These are phyloP conservation scores for Trichoderma citrinoviride DNA, from an alignment of 2,329 filamentous ascomycete genomes.

Conservation along the genomic window DNA sequence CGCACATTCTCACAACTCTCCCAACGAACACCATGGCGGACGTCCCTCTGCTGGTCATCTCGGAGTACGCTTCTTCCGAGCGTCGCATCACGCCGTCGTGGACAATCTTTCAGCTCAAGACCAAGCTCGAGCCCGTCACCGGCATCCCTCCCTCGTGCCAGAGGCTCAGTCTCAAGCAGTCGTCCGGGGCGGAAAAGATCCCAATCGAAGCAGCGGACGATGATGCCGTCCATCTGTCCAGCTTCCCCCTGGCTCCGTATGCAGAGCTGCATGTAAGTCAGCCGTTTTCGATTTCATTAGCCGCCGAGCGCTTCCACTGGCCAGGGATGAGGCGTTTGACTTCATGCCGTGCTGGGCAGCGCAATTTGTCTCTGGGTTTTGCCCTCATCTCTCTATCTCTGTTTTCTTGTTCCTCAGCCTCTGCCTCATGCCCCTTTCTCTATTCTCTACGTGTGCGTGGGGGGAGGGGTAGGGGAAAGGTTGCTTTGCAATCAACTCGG, in stretches of 20 bases:
- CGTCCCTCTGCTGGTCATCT: conserved; percentile 71
- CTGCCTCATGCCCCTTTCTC: not conserved
- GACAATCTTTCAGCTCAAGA: conserved; percentile 80
- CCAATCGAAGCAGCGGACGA: conserved; percentile 70
- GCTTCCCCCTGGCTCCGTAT: conserved; percentile 68
- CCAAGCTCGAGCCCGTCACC: conserved; percentile 87
- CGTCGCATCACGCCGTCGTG: conserved; percentile 89
- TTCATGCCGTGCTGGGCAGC: conserved; percentile 4
- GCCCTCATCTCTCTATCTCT: not conserved
- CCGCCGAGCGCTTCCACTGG: conserved; percentile 4
- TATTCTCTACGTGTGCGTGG: not conserved
- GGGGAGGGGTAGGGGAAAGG: not conserved
- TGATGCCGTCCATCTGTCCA: conserved; percentile 62
- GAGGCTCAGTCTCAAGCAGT: conserved; percentile 66
- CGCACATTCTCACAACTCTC: conserved; percentile 25
- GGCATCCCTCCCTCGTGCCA: conserved; percentile 82
- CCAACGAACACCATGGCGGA: conserved; percentile 56
- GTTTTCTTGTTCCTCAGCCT: not conserved
- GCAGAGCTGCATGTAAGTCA: conserved; percentile 75
- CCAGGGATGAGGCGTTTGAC: conserved; percentile 13
- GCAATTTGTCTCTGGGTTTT: conserved; percentile 24
- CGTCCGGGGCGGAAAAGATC: conserved; percentile 54
- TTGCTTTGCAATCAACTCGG: conserved; percentile 8
- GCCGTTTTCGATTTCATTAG: conserved; percentile 25
- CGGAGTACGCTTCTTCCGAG: conserved; percentile 77